These are phyloP conservation scores for Heterobasidion irregulare DNA, from an alignment of 1,284 basidiomycete genomes.

Conservation along the genomic window DNA sequence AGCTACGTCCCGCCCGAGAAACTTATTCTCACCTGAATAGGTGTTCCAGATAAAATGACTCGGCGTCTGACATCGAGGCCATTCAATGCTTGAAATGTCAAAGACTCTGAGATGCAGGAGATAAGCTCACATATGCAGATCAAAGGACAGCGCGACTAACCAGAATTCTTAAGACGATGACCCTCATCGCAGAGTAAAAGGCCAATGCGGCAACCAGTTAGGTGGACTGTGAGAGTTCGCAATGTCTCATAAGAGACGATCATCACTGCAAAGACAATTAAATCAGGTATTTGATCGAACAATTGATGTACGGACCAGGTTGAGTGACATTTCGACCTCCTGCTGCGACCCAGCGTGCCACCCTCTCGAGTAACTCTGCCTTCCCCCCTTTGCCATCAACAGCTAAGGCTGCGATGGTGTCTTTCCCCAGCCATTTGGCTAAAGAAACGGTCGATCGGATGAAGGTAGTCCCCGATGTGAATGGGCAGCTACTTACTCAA, in stretches of 20 bases:
- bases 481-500: slow-evolving; percentile 45
- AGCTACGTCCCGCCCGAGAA: not conserved
- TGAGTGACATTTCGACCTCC: slow-evolving; percentile 82
- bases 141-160: slow-evolving; percentile 31
- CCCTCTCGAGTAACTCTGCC: slow-evolving; percentile 68
- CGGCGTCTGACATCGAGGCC: slow-evolving; percentile 86
- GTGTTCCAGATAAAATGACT: slow-evolving; percentile 95
- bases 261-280: slow-evolving; percentile 62
- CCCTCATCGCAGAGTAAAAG: slow-evolving; percentile 95
- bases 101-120: slow-evolving; percentile 51
- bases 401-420: slow-evolving; percentile 72
- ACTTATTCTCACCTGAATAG: slow-evolving; percentile 63
- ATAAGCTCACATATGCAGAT: not conserved
- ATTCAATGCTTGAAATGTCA: slow-evolving; percentile 86
- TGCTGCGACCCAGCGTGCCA: slow-evolving; percentile 83
- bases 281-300: not conserved
- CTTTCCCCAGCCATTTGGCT: slow-evolving; percentile 93
- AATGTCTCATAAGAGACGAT: slow-evolving; percentile 99
- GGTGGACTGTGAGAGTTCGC: slow-evolving; percentile 70
- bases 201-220: slow-evolving; percentile 80
- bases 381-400: slow-evolving; percentile 90
- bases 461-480: not conserved
- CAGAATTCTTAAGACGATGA: slow-evolving; percentile 94
- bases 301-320: slow-evolving; percentile 53
- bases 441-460: not conserved